These are phyloP conservation scores for Sugiyamaella novakii DNA, from an alignment of 1,139 yeast genomes.

Conservation along the genomic window DNA sequence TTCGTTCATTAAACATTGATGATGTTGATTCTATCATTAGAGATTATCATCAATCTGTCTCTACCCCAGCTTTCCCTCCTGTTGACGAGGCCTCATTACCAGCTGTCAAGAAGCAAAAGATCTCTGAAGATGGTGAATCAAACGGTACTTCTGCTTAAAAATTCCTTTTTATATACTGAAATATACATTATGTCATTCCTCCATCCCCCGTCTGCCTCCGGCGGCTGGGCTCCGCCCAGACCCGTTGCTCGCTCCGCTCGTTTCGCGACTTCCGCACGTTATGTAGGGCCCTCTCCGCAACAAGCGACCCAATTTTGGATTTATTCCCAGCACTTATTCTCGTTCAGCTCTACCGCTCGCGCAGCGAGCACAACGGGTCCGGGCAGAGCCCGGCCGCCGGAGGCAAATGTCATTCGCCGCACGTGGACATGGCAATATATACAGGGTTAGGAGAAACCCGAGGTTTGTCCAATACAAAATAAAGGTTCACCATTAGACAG, in stretches of 20 bases:
- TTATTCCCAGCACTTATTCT: no score
- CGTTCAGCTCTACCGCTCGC: no score
- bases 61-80: constrained; percentile 44
- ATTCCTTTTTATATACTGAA: neutral
- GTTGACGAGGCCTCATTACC: constrained; percentile 32
- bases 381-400: no score
- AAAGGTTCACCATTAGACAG: neutral
- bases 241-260: neutral
- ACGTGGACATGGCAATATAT: no score
- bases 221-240: neutral
- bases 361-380: no score
- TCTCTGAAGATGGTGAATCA: constrained; percentile 20
- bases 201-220: neutral
- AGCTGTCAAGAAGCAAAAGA: constrained; percentile 37
- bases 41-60: constrained; percentile 78
- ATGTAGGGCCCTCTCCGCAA: no score
- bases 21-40: constrained; percentile 97
- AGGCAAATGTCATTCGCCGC: no score
- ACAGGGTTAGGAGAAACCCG: neutral
- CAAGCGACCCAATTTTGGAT: no score
- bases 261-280: neutral
- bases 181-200: neutral
- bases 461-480: neutral
- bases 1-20: constrained; percentile 90
- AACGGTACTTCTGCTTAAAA: constrained; percentile 16